Evolutionary conservation across 805 yeast genomes (phyloP), one percentile per base, ranked within the genome.

Genomic region (Babjeviella inositovora): DNA sequence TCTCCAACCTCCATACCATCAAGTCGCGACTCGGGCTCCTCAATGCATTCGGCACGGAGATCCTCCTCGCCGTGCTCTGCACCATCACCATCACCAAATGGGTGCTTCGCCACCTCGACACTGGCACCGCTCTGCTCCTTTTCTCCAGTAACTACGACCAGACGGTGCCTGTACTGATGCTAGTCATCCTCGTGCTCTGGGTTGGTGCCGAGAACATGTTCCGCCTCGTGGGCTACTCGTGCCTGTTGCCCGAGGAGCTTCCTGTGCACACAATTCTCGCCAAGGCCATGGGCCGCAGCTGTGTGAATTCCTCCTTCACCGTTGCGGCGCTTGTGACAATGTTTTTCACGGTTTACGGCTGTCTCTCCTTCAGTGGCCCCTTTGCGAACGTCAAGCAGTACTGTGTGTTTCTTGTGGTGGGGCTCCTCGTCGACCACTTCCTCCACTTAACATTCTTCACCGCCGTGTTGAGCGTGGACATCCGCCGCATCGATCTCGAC

Each of bases 391-490:
- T 57, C 5, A 40, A 43, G 23, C 51, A 56, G 24, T 53, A 54
- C 20, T 59, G 68, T 25, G 31, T 57, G 7, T 68, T 67, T 34
- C 44, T 64, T 1, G 33, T 57, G 1, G 24, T 61, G 14, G 59
- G 72, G 0, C 33, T 76, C n/a, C 14, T 65, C 2, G 43, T 72
- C 18, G 80, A 75, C 31, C 75, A 68, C 37, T 27, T 61, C 5
- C 46, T 80, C 18, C 81, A 72, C 32, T 38, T 69, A 23, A 64
- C 85, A 1, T 79, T 57, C 41, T 63, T 77, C 28, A 50, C 70
- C 2, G 69, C 82, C 0, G 66, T 77, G 2, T 47, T 79, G 15
- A 57, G 74, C 10, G 62, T 80, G 18, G 93, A 81, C 45, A 47
- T 71, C 15, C 60, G 71, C 22, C 55, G 81, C 25, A 41, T 62